These are phyloP conservation scores for Raphanus raphanistrum DNA, from an alignment of 345 rosid species.

Conservation along the genomic window DNA sequence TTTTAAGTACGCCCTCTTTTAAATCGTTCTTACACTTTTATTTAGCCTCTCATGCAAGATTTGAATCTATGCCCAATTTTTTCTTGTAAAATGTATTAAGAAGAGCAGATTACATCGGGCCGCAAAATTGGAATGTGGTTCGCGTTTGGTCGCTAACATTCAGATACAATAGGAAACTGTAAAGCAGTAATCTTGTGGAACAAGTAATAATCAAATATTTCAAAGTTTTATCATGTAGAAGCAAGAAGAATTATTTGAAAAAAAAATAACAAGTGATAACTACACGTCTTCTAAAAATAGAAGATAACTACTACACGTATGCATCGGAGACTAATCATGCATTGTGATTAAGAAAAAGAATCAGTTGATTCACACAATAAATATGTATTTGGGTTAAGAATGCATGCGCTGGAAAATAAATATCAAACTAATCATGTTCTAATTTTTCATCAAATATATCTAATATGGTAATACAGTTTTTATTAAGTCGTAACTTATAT, in stretches of 20 bases:
- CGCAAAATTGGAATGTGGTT: background rate
- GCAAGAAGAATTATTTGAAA: background rate
- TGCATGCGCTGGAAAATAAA: too few relatives aligned
- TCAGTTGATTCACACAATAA: background rate
- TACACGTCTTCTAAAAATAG: background rate
- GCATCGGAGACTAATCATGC: background rate
- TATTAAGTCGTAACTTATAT: background rate
- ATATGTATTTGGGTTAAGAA: background rate
- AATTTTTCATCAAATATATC: background rate
- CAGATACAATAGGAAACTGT: background rate
- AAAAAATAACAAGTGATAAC: background rate
- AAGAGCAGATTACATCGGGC: background rate
- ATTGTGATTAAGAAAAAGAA: background rate
- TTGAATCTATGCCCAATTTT: background rate
- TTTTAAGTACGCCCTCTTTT: background rate
- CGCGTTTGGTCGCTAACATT: background rate
- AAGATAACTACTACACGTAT: background rate
- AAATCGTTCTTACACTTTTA: background rate
- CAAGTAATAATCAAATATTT: background rate
- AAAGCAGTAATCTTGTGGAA: background rate
- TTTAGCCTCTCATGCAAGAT: background rate
- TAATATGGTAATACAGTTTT: background rate
- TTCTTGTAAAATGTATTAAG: background rate
- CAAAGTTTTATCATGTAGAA: background rate
- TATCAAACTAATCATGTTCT: background rate